These are phyloP conservation scores for Rhizoclosmatium sp. DNA, from an alignment of 192 early-diverging fungal genomes.

Conservation along the genomic window DNA sequence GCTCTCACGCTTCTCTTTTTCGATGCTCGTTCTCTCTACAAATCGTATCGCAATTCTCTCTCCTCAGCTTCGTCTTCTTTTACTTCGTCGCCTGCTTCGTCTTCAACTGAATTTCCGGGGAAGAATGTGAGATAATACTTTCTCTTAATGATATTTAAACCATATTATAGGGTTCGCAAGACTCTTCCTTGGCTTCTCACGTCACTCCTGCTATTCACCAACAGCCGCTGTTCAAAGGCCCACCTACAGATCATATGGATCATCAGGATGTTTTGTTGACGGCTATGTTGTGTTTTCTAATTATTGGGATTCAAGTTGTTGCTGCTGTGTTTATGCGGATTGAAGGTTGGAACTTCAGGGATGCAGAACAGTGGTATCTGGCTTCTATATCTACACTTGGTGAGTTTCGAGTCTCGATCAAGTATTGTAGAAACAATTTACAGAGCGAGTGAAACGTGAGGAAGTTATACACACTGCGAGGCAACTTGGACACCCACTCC, in stretches of 20 bases:
- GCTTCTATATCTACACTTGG: slow-evolving; percentile 28
- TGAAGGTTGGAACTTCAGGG: slow-evolving; percentile 28
- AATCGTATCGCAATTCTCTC: too few relatives aligned
- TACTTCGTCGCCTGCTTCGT: too few relatives aligned
- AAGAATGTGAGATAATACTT: too few relatives aligned
- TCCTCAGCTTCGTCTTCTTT: too few relatives aligned
- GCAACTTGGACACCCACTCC: too few relatives aligned
- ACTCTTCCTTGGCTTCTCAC: too few relatives aligned
- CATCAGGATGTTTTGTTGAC: slow-evolving; percentile 16
- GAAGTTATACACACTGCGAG: not conserved
- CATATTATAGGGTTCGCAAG: too few relatives aligned
- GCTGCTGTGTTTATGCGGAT: slow-evolving; percentile 20
- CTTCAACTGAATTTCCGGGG: too few relatives aligned
- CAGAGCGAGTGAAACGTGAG: too few relatives aligned
- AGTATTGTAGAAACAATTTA: too few relatives aligned
- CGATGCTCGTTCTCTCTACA: not conserved
- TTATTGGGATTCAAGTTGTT: slow-evolving; percentile 17
- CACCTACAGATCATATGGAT: slow-evolving; percentile 12
- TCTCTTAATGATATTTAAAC: too few relatives aligned
- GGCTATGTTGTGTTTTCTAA: slow-evolving; percentile 6
- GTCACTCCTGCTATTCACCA: too few relatives aligned
- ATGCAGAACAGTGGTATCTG: slow-evolving; percentile 38
- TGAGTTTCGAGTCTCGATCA: not conserved
- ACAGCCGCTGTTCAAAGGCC: not conserved
- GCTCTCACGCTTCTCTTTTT: not conserved